A percentile compares a stretch with the other conserved stretches of the same genome.
These are phyloP conservation scores for Simplicillium aogashimaense DNA, from an alignment of 2,329 filamentous ascomycete genomes.

Conservation along the genomic window DNA sequence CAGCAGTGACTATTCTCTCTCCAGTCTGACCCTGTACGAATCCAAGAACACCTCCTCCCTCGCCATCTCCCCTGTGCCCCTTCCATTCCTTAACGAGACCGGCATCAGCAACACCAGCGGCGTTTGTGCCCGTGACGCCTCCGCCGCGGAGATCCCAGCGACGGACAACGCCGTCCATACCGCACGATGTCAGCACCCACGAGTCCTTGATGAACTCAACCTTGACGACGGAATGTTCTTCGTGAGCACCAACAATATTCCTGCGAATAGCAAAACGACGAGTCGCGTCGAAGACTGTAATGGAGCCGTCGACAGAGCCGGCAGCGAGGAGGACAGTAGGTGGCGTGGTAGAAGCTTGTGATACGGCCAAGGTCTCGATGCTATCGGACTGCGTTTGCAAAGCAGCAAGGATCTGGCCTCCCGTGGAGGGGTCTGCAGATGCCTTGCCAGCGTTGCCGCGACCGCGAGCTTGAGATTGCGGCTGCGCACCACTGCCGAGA, in stretches of 20 bases:
- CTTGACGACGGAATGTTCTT: conserved; percentile 84
- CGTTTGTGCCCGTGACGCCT: conserved; percentile 18
- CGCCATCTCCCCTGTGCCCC: conserved; percentile 75
- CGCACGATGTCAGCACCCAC: conserved; percentile 76
- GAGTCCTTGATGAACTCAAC: conserved; percentile 67
- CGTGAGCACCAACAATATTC: conserved; percentile 73
- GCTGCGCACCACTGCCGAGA: conserved; percentile 20
- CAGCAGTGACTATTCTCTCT: conserved; percentile 73
- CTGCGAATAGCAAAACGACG: conserved; percentile 80
- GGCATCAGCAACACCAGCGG: conserved; percentile 25
- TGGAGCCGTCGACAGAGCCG: conserved; percentile 63
- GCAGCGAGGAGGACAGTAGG: conserved; percentile 50
- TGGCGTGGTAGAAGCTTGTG: conserved; percentile 23
- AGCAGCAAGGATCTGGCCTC: conserved; percentile 64
- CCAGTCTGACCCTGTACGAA: conserved; percentile 78
- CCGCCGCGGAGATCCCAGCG: conserved; percentile 71
- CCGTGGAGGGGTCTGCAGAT: conserved; percentile 25
- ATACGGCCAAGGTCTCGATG: conserved; percentile 67
- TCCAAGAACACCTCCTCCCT: conserved; percentile 79
- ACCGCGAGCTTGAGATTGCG: conserved; percentile 12
- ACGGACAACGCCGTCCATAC: conserved; percentile 84
- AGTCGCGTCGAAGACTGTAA: conserved; percentile 78
- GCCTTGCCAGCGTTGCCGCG: conserved; percentile 19
- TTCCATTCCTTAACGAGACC: conserved; percentile 81
- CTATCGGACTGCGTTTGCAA: conserved; percentile 67